Base-by-base conservation (phyloP, 2,329 filamentous ascomycete species). In the Penicillium sp. region DNA sequence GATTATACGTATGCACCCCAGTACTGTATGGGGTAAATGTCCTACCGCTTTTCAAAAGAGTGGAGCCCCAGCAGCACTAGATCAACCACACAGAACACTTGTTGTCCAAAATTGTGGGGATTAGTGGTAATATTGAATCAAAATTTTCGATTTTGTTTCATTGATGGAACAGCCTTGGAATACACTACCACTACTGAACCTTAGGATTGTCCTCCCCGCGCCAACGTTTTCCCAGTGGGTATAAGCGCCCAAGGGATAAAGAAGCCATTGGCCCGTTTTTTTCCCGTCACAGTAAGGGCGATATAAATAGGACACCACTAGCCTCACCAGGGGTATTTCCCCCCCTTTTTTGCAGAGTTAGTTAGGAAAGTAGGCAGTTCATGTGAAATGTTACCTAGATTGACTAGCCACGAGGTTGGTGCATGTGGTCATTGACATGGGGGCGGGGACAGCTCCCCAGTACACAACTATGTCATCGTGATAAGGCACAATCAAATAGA, bases 121-220 rank as follows among this genome's bases (percentile, higher is more conserved):
- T 22, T 22, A 11, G 16, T 14, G 16, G 35, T 39, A 39, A 19
- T 39, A 39, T 39, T 19, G 35, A 39, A 19, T 19, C 14, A 11
- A 39, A 39, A 19, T n/a, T 39, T 19, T 39, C 35, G 19, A 19
- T 10, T 39, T 37, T 39, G 35, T 39, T 39, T 39, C 35, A 39
- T 19, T 37, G 11, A 37, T 37, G 16, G 6, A 8, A 16, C 29
- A 31, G 14, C 31, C 14, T 33, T 33, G 13, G 31, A 39, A 19
- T 19, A 39, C 35, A 19, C 39, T 50, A 55, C 41, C 35, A 19
- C 39, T 50, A 55, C 41, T 48, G 58, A 56, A 51, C 55, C 37
- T 51, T 58, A 24, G 26, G 24, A 9, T 3, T 35, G 26, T 31
- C 8, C 27, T 31, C 14, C 27, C 27, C n/a, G 46, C 46, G 27